Conservation (phyloP, 306 rosid species). For the Trifolium subterraneum region DNA sequence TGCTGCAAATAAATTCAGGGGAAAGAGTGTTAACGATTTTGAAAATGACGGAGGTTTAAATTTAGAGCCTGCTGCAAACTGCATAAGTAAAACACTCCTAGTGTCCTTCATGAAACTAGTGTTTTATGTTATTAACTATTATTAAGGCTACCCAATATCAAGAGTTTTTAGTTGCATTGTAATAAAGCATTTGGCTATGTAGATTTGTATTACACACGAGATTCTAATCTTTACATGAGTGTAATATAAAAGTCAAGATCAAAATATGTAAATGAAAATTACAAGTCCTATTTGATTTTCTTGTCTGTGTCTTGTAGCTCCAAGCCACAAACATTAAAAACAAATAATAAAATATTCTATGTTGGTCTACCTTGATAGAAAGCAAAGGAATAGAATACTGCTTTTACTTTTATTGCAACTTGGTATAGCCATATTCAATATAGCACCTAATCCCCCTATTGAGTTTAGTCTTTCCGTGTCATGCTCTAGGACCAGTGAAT, state of each 20-base stretch:
- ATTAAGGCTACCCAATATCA: conserved; percentile 10
- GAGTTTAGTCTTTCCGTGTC: background rate
- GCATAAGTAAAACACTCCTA: background rate
- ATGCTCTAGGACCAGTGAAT: background rate
- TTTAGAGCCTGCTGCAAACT: background rate
- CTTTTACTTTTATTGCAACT: background rate
- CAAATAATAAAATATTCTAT: background rate
- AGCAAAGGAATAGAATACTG: background rate
- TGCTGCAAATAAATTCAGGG: conserved; percentile 66
- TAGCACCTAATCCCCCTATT: background rate
- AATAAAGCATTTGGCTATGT: background rate
- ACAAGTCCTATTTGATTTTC: too few relatives aligned
- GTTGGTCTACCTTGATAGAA: background rate
- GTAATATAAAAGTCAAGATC: background rate
- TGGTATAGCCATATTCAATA: background rate
- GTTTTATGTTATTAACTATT: background rate
- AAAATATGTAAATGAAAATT: background rate
- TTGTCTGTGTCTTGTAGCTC: too few relatives aligned
- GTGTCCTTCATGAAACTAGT: conserved; percentile 23
- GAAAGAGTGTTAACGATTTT: conserved; percentile 26
- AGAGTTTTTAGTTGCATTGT: background rate
- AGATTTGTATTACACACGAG: background rate
- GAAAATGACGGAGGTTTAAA: conserved; percentile 11
- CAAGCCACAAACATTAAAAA: too few relatives aligned
- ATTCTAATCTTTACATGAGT: too few relatives aligned